Base-by-base conservation (phyloP, 2,329 filamentous ascomycete genomes). In the Monosporascus sp. region DNA sequence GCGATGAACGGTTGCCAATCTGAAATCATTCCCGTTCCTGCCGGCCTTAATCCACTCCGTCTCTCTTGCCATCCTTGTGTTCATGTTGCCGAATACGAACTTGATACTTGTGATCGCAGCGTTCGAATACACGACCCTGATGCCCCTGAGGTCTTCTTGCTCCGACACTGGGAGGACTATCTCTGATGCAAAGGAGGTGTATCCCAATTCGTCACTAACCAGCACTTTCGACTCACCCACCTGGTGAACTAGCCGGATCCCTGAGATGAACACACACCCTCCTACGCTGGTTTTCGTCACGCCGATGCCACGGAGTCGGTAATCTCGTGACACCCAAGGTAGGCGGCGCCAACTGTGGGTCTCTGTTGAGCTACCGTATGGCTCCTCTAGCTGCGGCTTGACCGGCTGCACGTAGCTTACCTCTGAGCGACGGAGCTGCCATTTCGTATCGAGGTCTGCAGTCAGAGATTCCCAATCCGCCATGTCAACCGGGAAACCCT, bases 261-360 rank as follows among this genome's bases (percentile, higher is more conserved):
- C 47, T 9, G 18, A 41, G 6, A 43, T 37, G 18, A 43, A 41
- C 3, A 15, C 14, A 5, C 11, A 3, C 5, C 20, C 7, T 5
- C 37, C 37, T n/a, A 41, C 15, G 5, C 37, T 25, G 9, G 37
- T 49, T 17, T n/a, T 22, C 35, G 47, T 49, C 7, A 49, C 18
- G 18, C 47, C 47, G 27, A 49, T 49, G n/a, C 47, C 18, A 15
- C 47, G 47, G 17, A 49, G 47, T 22, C 47, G 37, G 20, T 49
- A 49, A 6, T 20, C 20, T 15, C 18, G 35, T 20, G 47, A n/a
- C 14, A 49, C 22, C 37, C 47, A 49, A 20, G 47, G 47, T 15
- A 27, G 15, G 18, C 47, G 47, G 37, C 35, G 35, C 15, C 31
- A 35, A 35, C 31, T 35, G 11, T 35, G 31, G 9, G 18, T 48